Evolutionary conservation across 2,329 filamentous ascomycete species (phyloP).

Genomic region (Diaporthe batatas): DNA sequence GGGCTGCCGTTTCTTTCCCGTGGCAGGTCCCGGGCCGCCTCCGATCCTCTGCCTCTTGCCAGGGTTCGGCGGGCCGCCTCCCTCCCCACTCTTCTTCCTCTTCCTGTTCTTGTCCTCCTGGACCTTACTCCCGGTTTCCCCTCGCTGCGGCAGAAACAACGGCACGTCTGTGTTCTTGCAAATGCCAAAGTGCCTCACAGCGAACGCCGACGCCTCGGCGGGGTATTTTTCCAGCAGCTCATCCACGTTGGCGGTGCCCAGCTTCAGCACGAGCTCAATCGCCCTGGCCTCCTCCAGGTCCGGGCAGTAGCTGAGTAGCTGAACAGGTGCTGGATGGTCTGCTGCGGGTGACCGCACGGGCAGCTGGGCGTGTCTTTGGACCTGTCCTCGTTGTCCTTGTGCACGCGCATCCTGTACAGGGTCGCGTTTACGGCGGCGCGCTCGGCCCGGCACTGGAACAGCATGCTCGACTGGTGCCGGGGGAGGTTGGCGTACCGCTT

Average conservation of each 20-base stretch:
- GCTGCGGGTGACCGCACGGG: not conserved
- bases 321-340: conserved; percentile 13
- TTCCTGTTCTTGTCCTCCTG: not conserved
- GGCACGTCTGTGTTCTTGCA: not conserved
- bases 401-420: not conserved
- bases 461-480: conserved; percentile 3
- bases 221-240: not conserved
- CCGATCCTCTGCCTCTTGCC: not conserved
- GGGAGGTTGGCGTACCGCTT: not conserved
- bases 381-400: not conserved
- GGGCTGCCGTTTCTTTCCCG: not conserved
- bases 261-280: not conserved
- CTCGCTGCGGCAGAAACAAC: not conserved
- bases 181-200: not conserved
- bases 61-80: not conserved
- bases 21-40: no score
- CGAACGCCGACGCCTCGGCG: conserved; percentile 9
- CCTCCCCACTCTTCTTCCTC: not conserved
- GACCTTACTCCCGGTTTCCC: no score
- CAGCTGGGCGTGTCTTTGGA: conserved; percentile 1
- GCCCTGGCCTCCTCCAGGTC: conserved; percentile 3
- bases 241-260: not conserved
- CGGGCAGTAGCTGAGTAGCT: conserved; percentile 15
- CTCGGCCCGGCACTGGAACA: conserved; percentile 9
- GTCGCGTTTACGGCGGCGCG: not conserved